Evolutionary conservation across 2,329 filamentous ascomycete genomes (phyloP).

Genomic region (Colletotrichum sp.): DNA sequence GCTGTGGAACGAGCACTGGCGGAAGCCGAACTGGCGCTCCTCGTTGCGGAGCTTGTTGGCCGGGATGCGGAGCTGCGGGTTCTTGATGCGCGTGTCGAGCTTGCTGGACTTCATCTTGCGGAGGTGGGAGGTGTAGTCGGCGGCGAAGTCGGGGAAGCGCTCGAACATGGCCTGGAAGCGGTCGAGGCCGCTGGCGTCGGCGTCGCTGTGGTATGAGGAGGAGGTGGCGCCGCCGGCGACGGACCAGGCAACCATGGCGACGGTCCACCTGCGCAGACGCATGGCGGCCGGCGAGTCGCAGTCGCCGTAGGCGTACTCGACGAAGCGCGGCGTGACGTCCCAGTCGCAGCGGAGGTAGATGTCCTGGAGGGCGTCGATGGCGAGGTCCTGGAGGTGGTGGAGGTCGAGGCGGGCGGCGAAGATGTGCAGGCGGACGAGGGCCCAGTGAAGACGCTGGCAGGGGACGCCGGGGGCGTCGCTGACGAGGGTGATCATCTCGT

Average conservation of each 20-base stretch:
- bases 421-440: slow-evolving; percentile 60
- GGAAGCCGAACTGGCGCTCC: slow-evolving; percentile 64
- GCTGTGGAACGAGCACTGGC: slow-evolving; percentile 66
- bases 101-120: slow-evolving; percentile 56
- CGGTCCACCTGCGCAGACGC: slow-evolving; percentile 62
- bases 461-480: slow-evolving; percentile 23
- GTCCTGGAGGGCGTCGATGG: slow-evolving; percentile 65
- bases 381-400: slow-evolving; percentile 56
- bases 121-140: slow-evolving; percentile 58
- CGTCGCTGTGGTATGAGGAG: slow-evolving; percentile 25
- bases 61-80: slow-evolving; percentile 63
- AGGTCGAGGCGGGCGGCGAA: slow-evolving; percentile 60
- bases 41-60: slow-evolving; percentile 61
- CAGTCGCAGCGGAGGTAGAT: slow-evolving; percentile 64
- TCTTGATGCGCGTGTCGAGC: slow-evolving; percentile 61
- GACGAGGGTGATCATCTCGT: slow-evolving; percentile 39
- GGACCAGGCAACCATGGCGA: slow-evolving; percentile 66
- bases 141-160: slow-evolving; percentile 49
- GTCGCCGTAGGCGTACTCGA: slow-evolving; percentile 59
- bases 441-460: slow-evolving; percentile 51
- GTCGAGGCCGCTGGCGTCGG: slow-evolving; percentile 16
- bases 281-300: slow-evolving; percentile 54
- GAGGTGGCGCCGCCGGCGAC: slow-evolving; percentile 39
- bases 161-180: slow-evolving; percentile 49
- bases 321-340: slow-evolving; percentile 58